Base-by-base conservation (phyloP, 139 green algal species). In the Micractinium conductrix region DNA sequence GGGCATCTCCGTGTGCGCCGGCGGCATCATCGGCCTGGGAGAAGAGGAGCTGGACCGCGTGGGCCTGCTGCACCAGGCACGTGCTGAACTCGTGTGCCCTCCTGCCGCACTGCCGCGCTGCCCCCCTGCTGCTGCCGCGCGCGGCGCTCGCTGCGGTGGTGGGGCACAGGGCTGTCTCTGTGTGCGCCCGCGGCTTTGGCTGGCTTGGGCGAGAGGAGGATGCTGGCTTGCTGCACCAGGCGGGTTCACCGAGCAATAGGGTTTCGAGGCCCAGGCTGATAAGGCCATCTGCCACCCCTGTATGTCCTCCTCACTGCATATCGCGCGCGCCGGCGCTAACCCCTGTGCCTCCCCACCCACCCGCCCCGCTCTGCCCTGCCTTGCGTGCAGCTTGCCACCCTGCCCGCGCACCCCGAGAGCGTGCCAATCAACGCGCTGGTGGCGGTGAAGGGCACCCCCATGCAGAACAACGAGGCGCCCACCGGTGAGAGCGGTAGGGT, bases 361-460 rank as follows among this genome's bases (percentile, higher is more conserved):
- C 21, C 70, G 21, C 42, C 48, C 17, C 10, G 33, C 48, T 26
- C 10, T 26, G 0, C 1, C 40, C 40, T 2, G 1, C 40, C 78
- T 24, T 37, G 75, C 84, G 21, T 92, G 85, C 89, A 95, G 92
- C 93, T 99, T 40, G 95, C 97, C 79, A 99, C 95, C 1, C 92
- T 99, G 79, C 96, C 96, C 2, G 94, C 93, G 60, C 97, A 99
- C 91, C 97, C 97, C 16, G 97, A 99, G 93, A 93, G 78, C 30
- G 97, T 99, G 63, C 97, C 97, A 45, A 98, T 99, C 90, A 99
- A 99, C 91, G 89, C 95, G 1, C 92, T 99, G 50, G 95, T 99
- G 75, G 95, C 96, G 0, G 92, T 99, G 33, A 93, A 95, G 88
- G 96, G 96, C 30, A 99, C 96, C 28, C 96, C 96, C 10, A 88